Evolutionary conservation across 495 filamentous ascomycete genomes (phyloP).

Genomic region (Sporormia fimetaria): DNA sequence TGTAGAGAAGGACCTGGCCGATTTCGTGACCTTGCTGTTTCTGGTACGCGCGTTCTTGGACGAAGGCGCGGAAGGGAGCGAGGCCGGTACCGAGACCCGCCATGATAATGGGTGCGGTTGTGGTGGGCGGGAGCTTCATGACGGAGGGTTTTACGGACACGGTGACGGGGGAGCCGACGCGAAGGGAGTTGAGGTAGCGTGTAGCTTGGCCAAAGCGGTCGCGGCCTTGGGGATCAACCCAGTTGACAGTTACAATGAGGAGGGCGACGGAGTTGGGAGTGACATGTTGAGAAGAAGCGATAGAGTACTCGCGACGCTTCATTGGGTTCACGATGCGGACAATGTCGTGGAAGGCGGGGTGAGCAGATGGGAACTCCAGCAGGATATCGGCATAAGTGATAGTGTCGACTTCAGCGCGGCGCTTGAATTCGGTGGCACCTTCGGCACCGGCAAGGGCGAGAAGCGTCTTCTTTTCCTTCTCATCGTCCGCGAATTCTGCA

Average conservation of each 20-base stretch:
- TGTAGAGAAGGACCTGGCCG: constrained; percentile 85
- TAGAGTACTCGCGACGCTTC: constrained; percentile 96
- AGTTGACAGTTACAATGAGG: constrained; percentile 95
- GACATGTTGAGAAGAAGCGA: constrained; percentile 89
- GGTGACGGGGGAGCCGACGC: constrained; percentile 63
- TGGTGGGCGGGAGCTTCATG: constrained; percentile 83
- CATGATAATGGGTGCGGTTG: constrained; percentile 92
- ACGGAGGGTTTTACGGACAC: constrained; percentile 94
- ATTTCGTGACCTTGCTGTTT: constrained; percentile 91
- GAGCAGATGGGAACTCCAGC: constrained; percentile 77
- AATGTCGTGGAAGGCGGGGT: constrained; percentile 81
- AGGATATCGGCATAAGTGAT: constrained; percentile 86
- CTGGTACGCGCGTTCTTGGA: constrained; percentile 95
- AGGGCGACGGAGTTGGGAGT: constrained; percentile 77
- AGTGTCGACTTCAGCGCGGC: constrained; percentile 84
- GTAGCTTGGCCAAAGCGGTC: constrained; percentile 90
- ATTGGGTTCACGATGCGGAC: constrained; percentile 77
- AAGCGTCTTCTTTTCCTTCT: constrained; percentile 69
- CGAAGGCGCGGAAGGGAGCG: constrained; percentile 94
- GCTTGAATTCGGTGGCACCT: constrained; percentile 88
- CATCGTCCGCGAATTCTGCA: constrained; percentile 72
- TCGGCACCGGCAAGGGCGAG: constrained; percentile 67
- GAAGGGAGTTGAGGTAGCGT: constrained; percentile 66
- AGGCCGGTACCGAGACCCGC: constrained; percentile 96
- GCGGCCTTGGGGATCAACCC: constrained; percentile 79